phyloP scores from a whole-genome alignment of 257 asterid species.

The Nemophila menziesii region DNA sequence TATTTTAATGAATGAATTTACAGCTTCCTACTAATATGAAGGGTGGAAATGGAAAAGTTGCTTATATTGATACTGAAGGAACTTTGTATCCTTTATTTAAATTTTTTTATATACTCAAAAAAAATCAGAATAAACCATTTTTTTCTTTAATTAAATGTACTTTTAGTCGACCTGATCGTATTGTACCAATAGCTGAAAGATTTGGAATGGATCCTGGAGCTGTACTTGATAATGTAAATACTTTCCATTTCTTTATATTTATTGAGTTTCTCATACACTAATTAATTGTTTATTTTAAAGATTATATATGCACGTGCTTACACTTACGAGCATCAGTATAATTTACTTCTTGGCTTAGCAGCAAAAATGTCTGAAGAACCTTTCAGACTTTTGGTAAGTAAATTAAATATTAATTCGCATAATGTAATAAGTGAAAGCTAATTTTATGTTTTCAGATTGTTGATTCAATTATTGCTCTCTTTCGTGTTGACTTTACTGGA shows the following conservation, averaged over 20 bases:
- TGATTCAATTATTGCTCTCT: constrained; percentile 90
- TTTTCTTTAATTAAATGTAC: constrained; percentile 29
- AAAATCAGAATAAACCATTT: too few species aligned
- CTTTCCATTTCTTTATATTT: constrained; percentile 11
- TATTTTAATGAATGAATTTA: constrained; percentile 4
- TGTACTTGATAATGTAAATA: constrained; percentile 84
- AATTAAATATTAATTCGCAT: constrained; percentile 8
- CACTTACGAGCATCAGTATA: constrained; percentile 97
- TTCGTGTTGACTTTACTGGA: constrained; percentile 95
- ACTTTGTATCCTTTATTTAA: constrained; percentile 97
- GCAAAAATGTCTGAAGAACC: constrained; percentile 99
- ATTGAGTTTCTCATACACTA: too few species aligned
- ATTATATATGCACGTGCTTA: constrained; percentile 98
- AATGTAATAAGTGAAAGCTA: too few species aligned
- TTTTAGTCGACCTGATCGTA: constrained; percentile 89
- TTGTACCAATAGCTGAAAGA: constrained; percentile 93
- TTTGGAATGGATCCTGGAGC: constrained; percentile 99
- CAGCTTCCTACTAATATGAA: constrained; percentile 91
- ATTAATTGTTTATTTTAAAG: constrained; percentile 18
- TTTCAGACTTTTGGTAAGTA: constrained; percentile 79
- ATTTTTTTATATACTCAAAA: constrained; percentile 1
- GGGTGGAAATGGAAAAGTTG: constrained; percentile 99
- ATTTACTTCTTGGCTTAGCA: constrained; percentile 90
- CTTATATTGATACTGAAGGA: constrained; percentile 92
- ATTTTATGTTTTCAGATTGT: constrained; percentile 67